These are phyloP conservation scores for Helianthus tuberosus DNA, from an alignment of 129 eudicot species.

Conservation along the genomic window DNA sequence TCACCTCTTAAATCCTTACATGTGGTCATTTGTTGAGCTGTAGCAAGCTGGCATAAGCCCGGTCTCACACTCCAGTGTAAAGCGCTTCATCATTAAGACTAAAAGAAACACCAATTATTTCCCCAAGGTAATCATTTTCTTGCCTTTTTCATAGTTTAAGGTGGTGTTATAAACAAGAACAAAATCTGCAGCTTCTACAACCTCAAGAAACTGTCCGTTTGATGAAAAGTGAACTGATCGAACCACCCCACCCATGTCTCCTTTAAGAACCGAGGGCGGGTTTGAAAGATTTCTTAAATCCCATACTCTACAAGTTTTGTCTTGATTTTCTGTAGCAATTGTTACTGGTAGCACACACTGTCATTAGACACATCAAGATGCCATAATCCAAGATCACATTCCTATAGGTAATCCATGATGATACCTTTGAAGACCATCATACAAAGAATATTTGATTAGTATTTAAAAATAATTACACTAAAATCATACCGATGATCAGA, in stretches of 20 bases:
- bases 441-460: too few species aligned
- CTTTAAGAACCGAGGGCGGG: conserved; percentile 60
- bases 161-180: conserved; percentile 64
- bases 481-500: not conserved
- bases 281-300: conserved; percentile 66
- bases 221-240: conserved; percentile 77
- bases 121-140: conserved; percentile 88
- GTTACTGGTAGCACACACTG: too few species aligned
- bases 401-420: too few species aligned
- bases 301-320: conserved; percentile 91
- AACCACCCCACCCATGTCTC: conserved; percentile 83
- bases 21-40: conserved; percentile 51
- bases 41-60: conserved; percentile 79
- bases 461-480: too few species aligned
- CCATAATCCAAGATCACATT: too few species aligned
- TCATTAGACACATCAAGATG: too few species aligned
- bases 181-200: conserved; percentile 86
- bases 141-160: conserved; percentile 54
- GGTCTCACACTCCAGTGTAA: conserved; percentile 74
- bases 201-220: conserved; percentile 69
- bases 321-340: conserved; percentile 73
- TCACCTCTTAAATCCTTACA: not conserved
- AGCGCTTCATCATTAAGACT: conserved; percentile 81
- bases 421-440: too few species aligned
- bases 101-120: conserved; percentile 75